These are phyloP conservation scores for Isabelozyma gotoi DNA, from an alignment of 805 yeast species.

Conservation along the genomic window DNA sequence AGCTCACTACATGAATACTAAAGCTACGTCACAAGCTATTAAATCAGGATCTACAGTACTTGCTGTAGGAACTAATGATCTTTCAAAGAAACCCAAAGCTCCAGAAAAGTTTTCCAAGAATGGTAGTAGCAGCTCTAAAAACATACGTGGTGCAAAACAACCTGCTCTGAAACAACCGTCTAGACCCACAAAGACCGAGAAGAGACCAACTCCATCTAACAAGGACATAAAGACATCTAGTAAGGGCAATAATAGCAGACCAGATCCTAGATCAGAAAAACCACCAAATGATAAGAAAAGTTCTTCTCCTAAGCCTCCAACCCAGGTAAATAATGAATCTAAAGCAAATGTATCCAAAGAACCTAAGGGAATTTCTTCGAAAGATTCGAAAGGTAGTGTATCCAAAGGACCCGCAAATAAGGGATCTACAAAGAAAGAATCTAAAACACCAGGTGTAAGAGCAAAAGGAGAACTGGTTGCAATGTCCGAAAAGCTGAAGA, in stretches of 20 bases:
- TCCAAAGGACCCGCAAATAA: no score
- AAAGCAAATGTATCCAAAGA: neutral
- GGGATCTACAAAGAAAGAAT: neutral
- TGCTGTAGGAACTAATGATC: conserved; percentile 33
- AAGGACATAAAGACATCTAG: neutral
- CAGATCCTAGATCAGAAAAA: neutral
- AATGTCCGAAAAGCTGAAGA: neutral
- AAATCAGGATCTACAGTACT: conserved; percentile 39
- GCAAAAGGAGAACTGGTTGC: neutral
- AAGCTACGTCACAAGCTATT: conserved; percentile 28
- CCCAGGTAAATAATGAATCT: neutral
- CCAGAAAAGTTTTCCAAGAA: neutral
- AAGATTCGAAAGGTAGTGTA: neutral
- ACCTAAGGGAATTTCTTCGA: no score
- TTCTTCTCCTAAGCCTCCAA: neutral
- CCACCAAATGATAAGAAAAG: neutral
- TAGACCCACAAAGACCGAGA: no score
- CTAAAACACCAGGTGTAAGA: neutral
- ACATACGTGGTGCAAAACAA: no score
- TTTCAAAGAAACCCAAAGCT: neutral
- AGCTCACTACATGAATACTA: conserved; percentile 35
- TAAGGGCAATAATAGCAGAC: neutral
- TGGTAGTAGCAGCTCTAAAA: neutral
- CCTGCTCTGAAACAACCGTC: no score
- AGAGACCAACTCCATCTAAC: no score